Conservation (phyloP, 2,329 filamentous ascomycete genomes). For the Cytospora paraplurivora region DNA sequence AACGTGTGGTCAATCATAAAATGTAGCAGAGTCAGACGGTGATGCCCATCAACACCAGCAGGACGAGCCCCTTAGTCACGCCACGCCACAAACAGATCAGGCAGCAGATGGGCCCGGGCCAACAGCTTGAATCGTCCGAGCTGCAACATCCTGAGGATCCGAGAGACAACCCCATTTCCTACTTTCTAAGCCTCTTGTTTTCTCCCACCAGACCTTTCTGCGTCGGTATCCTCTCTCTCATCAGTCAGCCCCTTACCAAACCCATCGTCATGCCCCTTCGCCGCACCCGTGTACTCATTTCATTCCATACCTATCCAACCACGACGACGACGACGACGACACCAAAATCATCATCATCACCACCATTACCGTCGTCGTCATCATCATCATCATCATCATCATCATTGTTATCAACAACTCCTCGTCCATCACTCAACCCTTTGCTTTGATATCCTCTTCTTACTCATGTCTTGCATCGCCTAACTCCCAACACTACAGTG, state of each 20-base stretch:
- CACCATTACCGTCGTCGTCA: too few species aligned
- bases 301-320: not conserved
- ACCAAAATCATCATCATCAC: too few species aligned
- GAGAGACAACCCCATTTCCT: not conserved
- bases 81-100: not conserved
- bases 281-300: not conserved
- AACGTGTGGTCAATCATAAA: not conserved
- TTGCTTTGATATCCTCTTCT: not conserved
- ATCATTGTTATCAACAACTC: not conserved
- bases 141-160: not conserved
- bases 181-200: not conserved
- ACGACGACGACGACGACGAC: too few species aligned
- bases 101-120: conserved; percentile 1
- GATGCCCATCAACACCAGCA: not conserved
- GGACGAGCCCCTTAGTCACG: not conserved
- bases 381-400: not conserved
- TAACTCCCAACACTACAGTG: not conserved
- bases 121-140: not conserved
- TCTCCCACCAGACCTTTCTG: not conserved
- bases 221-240: conserved; percentile 1
- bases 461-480: not conserved
- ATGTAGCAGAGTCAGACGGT: not conserved
- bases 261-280: not conserved
- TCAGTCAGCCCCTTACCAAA: conserved; percentile 2
- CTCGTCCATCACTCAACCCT: not conserved